Base-by-base conservation (phyloP, 108 stramenopile genomes). In the Cyclotella cryptica region DNA sequence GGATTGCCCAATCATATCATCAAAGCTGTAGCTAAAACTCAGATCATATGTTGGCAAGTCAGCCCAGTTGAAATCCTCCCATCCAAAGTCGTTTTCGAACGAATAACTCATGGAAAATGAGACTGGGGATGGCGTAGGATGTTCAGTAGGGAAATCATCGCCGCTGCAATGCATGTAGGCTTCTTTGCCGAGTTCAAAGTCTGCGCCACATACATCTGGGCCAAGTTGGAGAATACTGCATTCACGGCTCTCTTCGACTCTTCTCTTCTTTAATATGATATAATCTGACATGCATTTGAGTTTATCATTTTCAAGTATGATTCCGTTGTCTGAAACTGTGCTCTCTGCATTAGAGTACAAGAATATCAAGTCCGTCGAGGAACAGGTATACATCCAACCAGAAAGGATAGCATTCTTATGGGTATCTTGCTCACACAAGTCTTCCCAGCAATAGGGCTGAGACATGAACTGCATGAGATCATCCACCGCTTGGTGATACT, bases 331-430 rank as follows among this genome's bases (percentile, higher is more conserved):
- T 6, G 21, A 40, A 19, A 12, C 30, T 28, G 47, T 15, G 27
- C 40, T 39, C 26, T 44, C 40, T 13, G 9, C 39, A 45, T 68
- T 26, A 43, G 55, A 10, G 7, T 49, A 47, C 73, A 81, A 47
- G 52, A 70, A 74, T 21, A 30, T 70, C 28, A 74, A 45, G 53
- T 75, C 68, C 21, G 61, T 22, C 12, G 74, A 55, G 51, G 69
- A 65, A 26, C 80, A 81, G 19, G 28, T 27, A 39, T 69, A n/a
- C 73, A 81, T 70, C 80, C 80, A 81, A n/a, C 45, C 62, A 19
- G 42, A 65, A 30, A 57, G 10, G 57, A 81, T 70, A 14, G 21
- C 53, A 39, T 64, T 67, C 42, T 55, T 69, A 29, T 28, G 39
- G 18, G 41, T n/a, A 49, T 49, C 71, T 39, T 41, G 18, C 1